A percentile compares a stretch with the other conserved stretches of the same genome.
Conservation (phyloP, 139 green algal genomes). For the Bryopsis sp. region DNA sequence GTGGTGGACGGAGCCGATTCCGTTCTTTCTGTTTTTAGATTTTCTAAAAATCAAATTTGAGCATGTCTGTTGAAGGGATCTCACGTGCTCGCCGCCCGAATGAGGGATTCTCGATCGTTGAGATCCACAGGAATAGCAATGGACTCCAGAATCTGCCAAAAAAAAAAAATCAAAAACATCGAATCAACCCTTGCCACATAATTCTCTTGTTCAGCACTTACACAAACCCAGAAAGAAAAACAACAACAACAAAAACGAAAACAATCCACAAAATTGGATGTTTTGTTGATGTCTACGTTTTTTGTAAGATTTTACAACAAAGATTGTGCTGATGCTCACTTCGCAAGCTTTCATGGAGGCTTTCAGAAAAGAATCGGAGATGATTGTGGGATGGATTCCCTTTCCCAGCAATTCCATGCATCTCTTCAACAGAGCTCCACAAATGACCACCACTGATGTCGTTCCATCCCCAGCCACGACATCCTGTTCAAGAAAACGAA, state of each 20-base stretch:
- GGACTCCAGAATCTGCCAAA: slow-evolving; percentile 56
- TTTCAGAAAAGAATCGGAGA: slow-evolving; percentile 86
- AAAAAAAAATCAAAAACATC: not conserved
- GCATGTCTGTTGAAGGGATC: not conserved
- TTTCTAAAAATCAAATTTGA: too few relatives aligned
- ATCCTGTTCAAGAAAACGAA: slow-evolving; percentile 74
- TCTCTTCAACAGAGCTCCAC: slow-evolving; percentile 87
- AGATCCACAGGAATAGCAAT: slow-evolving; percentile 83
- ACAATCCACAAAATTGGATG: too few relatives aligned
- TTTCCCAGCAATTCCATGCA: slow-evolving; percentile 70
- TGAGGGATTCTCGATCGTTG: slow-evolving; percentile 76
- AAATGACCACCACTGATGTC: slow-evolving; percentile 87
- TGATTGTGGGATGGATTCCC: slow-evolving; percentile 90
- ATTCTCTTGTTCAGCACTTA: too few relatives aligned
- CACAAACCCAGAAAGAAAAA: too few relatives aligned
- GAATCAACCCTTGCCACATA: too few relatives aligned
- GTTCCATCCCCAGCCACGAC: slow-evolving; percentile 96
- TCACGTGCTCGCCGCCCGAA: slow-evolving; percentile 89
- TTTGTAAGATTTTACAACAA: too few relatives aligned
- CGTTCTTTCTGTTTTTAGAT: too few relatives aligned
- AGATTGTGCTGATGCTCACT: slow-evolving; percentile 29
- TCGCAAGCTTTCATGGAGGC: slow-evolving; percentile 72
- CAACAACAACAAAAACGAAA: too few relatives aligned
- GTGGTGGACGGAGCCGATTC: too few relatives aligned
- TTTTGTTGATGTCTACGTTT: too few relatives aligned